Evolutionary conservation across 495 filamentous ascomycete species (phyloP).

Genomic region (Penicillium salamii): DNA sequence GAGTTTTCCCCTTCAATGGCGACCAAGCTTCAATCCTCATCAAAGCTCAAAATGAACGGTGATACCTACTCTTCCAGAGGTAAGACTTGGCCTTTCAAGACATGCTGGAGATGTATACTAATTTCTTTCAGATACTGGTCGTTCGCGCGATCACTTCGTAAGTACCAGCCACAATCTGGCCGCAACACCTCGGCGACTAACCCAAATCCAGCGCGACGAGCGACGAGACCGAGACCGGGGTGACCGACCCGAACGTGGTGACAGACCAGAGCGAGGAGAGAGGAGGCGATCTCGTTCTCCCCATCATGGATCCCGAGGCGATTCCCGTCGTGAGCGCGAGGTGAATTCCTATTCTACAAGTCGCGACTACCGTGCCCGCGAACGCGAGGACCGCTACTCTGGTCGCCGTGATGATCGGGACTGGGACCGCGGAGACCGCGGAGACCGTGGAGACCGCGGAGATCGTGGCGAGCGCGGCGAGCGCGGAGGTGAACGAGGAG

Average conservation of each 20-base stretch:
- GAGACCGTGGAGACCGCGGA: slow-evolving; percentile 22
- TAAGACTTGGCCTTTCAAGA: slow-evolving; percentile 34
- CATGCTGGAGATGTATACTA: slow-evolving; percentile 10
- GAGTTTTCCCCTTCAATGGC: slow-evolving; percentile 29
- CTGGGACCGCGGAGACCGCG: slow-evolving; percentile 51
- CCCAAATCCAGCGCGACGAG: slow-evolving; percentile 50
- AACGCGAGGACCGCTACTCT: slow-evolving; percentile 85
- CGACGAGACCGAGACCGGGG: slow-evolving; percentile 25
- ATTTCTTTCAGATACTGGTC: slow-evolving; percentile 54
- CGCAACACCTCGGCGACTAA: slow-evolving; percentile 31
- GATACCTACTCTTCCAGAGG: slow-evolving; percentile 82
- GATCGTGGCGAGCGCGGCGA: slow-evolving; percentile 31
- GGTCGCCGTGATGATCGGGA: slow-evolving; percentile 46
- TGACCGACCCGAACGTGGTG: slow-evolving; percentile 29
- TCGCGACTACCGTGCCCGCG: slow-evolving; percentile 83
- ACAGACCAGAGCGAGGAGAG: slow-evolving; percentile 50
- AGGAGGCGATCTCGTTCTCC: slow-evolving; percentile 76
- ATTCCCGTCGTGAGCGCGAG: slow-evolving; percentile 62
- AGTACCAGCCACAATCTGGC: slow-evolving; percentile 24
- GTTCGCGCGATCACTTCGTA: slow-evolving; percentile 74
- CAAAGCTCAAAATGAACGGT: slow-evolving; percentile 72
- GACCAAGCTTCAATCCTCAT: slow-evolving; percentile 16
- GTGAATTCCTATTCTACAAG: slow-evolving; percentile 87
- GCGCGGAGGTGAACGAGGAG: slow-evolving; percentile 35
- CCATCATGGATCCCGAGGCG: slow-evolving; percentile 57